phyloP scores from a whole-genome alignment of 768 basidiomycete species.

The Coprinopsis cinerea region DNA sequence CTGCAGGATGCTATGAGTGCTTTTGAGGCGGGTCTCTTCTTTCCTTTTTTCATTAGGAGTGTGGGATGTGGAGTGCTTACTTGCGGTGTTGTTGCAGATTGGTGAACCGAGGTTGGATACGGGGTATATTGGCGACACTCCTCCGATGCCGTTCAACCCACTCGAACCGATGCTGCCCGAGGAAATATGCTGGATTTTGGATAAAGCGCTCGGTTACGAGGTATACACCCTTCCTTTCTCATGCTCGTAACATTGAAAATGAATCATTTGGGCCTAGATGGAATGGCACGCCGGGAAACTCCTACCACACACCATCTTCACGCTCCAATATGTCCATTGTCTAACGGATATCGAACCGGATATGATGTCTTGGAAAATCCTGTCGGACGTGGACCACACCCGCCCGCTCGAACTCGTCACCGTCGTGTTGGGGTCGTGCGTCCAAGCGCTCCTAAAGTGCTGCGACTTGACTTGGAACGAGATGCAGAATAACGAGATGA shows the following conservation, averaged over 20 bases:
- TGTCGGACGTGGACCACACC: constrained; percentile 28
- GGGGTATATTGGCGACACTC: constrained; percentile 49
- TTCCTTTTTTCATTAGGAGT: constrained; percentile 15
- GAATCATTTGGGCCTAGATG: constrained; percentile 47
- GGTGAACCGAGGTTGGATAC: constrained; percentile 88
- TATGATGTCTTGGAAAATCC: constrained; percentile 24
- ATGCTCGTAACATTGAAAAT: constrained; percentile 1
- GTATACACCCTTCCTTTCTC: constrained; percentile 32
- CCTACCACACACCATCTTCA: constrained; percentile 83
- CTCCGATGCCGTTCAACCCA: constrained; percentile 53
- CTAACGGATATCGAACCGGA: constrained; percentile 58
- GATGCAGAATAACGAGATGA: constrained; percentile 56
- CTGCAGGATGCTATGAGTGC: constrained; percentile 93
- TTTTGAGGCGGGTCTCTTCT: constrained; percentile 54
- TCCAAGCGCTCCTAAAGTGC: constrained; percentile 70
- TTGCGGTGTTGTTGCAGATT: constrained; percentile 69
- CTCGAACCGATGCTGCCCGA: constrained; percentile 58
- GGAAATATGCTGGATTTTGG: constrained; percentile 87
- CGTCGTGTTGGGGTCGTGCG: constrained; percentile 59
- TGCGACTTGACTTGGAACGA: constrained; percentile 82
- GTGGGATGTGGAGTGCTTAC: too few relatives aligned
- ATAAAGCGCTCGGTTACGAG: constrained; percentile 73
- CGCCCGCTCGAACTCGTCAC: constrained; percentile 62
- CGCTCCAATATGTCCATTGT: constrained; percentile 67
- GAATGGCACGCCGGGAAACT: constrained; percentile 83